These are phyloP conservation scores for Neohortaea acidophila DNA, from an alignment of 495 filamentous ascomycete species.

Conservation along the genomic window DNA sequence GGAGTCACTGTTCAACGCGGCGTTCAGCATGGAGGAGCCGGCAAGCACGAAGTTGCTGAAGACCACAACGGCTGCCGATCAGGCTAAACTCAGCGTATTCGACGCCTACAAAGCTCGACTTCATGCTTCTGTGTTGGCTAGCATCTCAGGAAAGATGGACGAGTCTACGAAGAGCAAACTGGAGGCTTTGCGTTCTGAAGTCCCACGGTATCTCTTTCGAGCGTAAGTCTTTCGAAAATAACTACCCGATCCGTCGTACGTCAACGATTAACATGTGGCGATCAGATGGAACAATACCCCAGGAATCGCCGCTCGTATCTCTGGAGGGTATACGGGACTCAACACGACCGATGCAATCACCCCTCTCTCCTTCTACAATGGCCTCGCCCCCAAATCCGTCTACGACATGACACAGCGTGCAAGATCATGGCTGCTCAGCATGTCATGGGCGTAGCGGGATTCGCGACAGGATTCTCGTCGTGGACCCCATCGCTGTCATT, in stretches of 20 bases:
- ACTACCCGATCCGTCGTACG: too few species aligned
- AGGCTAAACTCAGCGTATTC: too few species aligned
- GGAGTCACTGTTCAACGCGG: too few species aligned
- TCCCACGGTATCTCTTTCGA: neutral
- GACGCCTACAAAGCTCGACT: too few species aligned
- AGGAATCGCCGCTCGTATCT: neutral
- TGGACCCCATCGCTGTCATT: neutral
- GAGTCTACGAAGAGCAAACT: neutral
- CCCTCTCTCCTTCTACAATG: too few species aligned
- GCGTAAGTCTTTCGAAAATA: too few species aligned
- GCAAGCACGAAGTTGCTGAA: too few species aligned
- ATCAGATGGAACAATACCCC: too few species aligned
- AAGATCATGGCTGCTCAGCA: neutral
- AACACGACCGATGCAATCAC: neutral
- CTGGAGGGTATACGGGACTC: neutral
- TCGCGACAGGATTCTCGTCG: neutral
- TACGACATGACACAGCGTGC: neutral
- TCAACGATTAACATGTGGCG: too few species aligned
- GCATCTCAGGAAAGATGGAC: neutral
- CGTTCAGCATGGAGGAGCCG: too few species aligned
- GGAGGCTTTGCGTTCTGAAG: neutral
- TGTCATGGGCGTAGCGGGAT: neutral
- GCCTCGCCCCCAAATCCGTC: neutral
- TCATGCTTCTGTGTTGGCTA: too few species aligned
- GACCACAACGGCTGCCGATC: too few species aligned